phyloP scores from a whole-genome alignment of 2,329 filamentous ascomycete genomes.

The Neonectria faginata region DNA sequence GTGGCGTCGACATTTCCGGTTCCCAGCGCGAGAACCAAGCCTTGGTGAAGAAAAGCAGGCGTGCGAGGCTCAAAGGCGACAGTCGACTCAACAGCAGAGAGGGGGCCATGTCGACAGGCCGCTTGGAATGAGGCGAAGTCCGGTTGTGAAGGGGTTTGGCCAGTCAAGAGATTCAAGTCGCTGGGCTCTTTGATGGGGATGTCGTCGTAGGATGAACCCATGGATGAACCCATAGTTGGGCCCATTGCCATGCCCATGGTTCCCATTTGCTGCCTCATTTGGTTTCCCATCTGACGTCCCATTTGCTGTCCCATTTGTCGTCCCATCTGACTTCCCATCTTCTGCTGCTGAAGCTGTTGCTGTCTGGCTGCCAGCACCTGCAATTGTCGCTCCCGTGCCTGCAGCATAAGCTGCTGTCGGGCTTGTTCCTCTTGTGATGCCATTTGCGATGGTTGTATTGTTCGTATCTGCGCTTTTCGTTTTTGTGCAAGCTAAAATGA shows the following conservation, averaged over 20 bases:
- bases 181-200: slow-evolving; percentile 22
- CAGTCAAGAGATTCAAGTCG: slow-evolving; percentile 15
- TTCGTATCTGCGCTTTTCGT: not conserved
- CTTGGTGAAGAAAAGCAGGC: slow-evolving; percentile 28
- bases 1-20: slow-evolving; percentile 27
- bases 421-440: not conserved
- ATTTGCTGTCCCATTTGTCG: too few relatives aligned
- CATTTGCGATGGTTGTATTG: not conserved
- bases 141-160: slow-evolving; percentile 1
- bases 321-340: too few relatives aligned
- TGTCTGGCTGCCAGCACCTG: slow-evolving; percentile 8
- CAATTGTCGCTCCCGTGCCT: slow-evolving; percentile 3
- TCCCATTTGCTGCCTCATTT: not conserved
- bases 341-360: slow-evolving; percentile 6
- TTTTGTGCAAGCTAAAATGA: not conserved
- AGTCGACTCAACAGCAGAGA: slow-evolving; percentile 22
- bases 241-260: slow-evolving; percentile 9
- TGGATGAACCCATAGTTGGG: not conserved
- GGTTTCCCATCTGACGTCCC: not conserved
- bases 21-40: slow-evolving; percentile 19
- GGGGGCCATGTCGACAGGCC: slow-evolving; percentile 28
- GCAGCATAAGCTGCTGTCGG: not conserved
- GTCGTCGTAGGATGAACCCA: slow-evolving; percentile 27
- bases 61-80: slow-evolving; percentile 17
- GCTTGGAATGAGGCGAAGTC: slow-evolving; percentile 21